phyloP scores from a whole-genome alignment of 1,284 basidiomycete genomes.

The Ceratobasidium theobromae region DNA sequence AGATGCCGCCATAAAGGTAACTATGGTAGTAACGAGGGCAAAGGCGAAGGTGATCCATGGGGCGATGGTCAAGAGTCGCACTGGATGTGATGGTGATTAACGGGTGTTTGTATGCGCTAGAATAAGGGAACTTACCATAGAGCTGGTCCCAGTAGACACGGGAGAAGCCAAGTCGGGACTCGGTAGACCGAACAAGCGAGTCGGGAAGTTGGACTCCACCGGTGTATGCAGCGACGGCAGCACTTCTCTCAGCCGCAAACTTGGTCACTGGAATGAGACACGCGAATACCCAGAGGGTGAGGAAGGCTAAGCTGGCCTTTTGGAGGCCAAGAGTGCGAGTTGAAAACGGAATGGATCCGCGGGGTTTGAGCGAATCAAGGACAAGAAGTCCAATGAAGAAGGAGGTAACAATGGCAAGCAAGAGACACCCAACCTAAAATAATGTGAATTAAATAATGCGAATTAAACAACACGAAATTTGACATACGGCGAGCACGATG shows the following conservation, averaged over 20 bases:
- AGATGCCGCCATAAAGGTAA: conserved; percentile 40
- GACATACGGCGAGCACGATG: conserved; percentile 31
- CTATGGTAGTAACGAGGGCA: conserved; percentile 45
- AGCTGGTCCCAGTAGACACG: conserved; percentile 47
- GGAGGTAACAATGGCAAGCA: conserved; percentile 48
- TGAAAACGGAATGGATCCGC: neutral
- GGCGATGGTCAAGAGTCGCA: conserved; percentile 50
- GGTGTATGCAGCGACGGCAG: conserved; percentile 51
- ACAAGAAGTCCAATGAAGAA: conserved; percentile 44
- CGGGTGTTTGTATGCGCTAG: conserved; percentile 1
- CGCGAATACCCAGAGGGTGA: conserved; percentile 55
- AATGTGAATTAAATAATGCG: no score
- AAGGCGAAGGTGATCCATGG: conserved; percentile 56
- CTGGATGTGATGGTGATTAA: conserved; percentile 42
- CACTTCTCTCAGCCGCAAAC: conserved; percentile 54
- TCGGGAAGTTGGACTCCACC: conserved; percentile 46
- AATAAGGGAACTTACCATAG: conserved; percentile 7
- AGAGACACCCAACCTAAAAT: conserved; percentile 44
- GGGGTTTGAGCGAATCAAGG: conserved; percentile 37
- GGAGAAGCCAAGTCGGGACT: conserved; percentile 48
- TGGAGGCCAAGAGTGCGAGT: conserved; percentile 31
- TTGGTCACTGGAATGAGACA: conserved; percentile 55
- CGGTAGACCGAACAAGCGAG: conserved; percentile 46
- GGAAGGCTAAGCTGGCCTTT: conserved; percentile 48
- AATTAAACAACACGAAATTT: neutral